Base-by-base conservation (phyloP, 2,329 filamentous ascomycete species). In the Gnomoniopsis sp. region DNA sequence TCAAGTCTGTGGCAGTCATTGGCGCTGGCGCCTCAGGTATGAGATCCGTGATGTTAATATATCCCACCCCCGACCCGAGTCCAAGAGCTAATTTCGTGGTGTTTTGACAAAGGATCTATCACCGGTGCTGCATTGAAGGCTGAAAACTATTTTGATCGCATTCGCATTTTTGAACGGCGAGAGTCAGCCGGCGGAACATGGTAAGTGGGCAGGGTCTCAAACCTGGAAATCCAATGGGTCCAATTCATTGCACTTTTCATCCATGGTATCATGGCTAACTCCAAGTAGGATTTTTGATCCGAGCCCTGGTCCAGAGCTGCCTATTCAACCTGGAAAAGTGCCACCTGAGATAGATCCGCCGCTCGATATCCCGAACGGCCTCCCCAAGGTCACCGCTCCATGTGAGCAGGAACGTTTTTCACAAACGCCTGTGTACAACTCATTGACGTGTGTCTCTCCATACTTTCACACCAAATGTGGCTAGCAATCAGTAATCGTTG, bases 351-450 rank as follows among this genome's bases (percentile, higher is more conserved):
- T 75, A 10, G 81, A 84, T 61, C 74, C 71, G 22, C 77, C 77
- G 0, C 50, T 83, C n/a, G 52, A 66, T 0, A 71, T 80, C 7
- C 80, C 81, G 0, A 50, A 64, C 1, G 64, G 63, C n/a, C 68
- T 83, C 0, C 79, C 80, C 0, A 63, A 62, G 17, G 69, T 70
- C 6, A 72, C 72, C 0, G 57, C 71, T 6, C 79, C 78, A n/a
- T 73, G 67, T 38, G 57, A 66, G 11, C 79, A 79, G 57, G 73
- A 82, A 47, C 68, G 79, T 47, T 84, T 72, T 53, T 63, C 70
- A 1, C 67, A 76, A 55, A 84, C 80, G 1, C 80, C 81, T 0
- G 76, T 84, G 3, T 84, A 84, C 58, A 69, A 75, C 2, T 75
- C 74, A 14, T 67, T 84, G 30, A 83, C 80, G 80, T 81, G 63